These are phyloP conservation scores for Trichosanthes cucumerina DNA, from an alignment of 306 rosid species.

Conservation along the genomic window DNA sequence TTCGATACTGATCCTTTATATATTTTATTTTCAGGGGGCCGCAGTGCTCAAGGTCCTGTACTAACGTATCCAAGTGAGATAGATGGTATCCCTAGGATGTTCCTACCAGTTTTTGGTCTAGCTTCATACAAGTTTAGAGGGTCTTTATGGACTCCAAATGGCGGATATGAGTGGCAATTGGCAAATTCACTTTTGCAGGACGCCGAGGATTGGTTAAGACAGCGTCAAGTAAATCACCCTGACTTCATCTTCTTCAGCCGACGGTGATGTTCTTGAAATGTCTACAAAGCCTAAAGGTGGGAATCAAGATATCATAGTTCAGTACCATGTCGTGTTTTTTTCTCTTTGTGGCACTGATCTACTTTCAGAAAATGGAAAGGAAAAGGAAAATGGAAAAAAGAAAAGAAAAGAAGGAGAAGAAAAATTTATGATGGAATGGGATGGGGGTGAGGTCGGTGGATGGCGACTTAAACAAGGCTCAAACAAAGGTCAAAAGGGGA, in stretches of 20 bases:
- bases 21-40: conserved; percentile 37
- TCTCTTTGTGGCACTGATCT: background rate
- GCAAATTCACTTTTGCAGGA: conserved; percentile 44
- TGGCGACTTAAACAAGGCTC: background rate
- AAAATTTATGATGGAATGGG: background rate
- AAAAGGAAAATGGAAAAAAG: background rate
- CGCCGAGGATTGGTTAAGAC: conserved; percentile 56
- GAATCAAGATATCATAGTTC: background rate
- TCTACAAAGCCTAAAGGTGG: background rate
- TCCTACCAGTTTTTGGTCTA: conserved; percentile 71
- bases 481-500: conserved; percentile 1
- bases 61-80: conserved; percentile 26
- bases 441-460: background rate
- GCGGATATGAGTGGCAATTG: conserved; percentile 48
- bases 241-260: conserved; percentile 82
- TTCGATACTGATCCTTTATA: background rate
- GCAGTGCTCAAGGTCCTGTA: conserved; percentile 25
- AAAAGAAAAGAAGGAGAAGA: background rate
- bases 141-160: conserved; percentile 70
- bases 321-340: background rate
- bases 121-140: conserved; percentile 90
- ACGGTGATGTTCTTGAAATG: conserved; percentile 11
- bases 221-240: conserved; percentile 62
- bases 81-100: conserved; percentile 37
- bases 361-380: background rate